Evolutionary conservation across 2,329 filamentous ascomycete genomes (phyloP), one percentile per base, ranked within the genome.

Genomic region (Aulographum hederae): DNA sequence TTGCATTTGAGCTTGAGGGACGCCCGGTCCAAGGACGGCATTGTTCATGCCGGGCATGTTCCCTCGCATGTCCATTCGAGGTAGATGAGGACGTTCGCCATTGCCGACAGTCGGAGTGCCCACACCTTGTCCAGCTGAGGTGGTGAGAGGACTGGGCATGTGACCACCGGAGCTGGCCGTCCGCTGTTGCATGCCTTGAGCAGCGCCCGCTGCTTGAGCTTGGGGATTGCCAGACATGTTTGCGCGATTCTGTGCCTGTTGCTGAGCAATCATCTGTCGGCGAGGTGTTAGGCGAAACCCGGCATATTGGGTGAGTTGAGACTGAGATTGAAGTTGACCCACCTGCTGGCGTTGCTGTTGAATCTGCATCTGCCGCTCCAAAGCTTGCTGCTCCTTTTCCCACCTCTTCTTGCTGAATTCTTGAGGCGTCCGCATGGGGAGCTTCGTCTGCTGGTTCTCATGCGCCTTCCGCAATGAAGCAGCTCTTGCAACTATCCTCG

Each of bases 361-460:
- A n/a, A n/a, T n/a, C 34, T 61, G 57, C 38, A 67, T 54, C 46
- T 78, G 64, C 48, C 78, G 73, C 45, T 70, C 66, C 35, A 76
- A 68, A 43, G 71, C 68, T 37, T 67, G 60, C 46, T 68, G 65
- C 43, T 95, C 86, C 28, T 81, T 72, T 47, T 95, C 86, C 56
- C 78, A 76, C 43, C 89, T 84, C 47, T 94, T 65, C 32, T 80
- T 67, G 47, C 85, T 94, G 50, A 94, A 93, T 41, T 95, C 82
- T 43, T 80, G 70, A 1, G 89, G 89, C 0, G 85, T 92, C 46
- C 84, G 67, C 31, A 67, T 65, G 12, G 60, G 63, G 25, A 53
- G 58, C 40, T 67, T 67, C 11, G 66, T 65, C 38, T 80, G 46
- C 52, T 68, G 46, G 50, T 67, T 42, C 29, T 37, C 34, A 37